A percentile compares a stretch with the other conserved stretches of the same genome.
Evolutionary conservation across 2,329 filamentous ascomycete species (phyloP).

Genomic region (Claviceps sp.): DNA sequence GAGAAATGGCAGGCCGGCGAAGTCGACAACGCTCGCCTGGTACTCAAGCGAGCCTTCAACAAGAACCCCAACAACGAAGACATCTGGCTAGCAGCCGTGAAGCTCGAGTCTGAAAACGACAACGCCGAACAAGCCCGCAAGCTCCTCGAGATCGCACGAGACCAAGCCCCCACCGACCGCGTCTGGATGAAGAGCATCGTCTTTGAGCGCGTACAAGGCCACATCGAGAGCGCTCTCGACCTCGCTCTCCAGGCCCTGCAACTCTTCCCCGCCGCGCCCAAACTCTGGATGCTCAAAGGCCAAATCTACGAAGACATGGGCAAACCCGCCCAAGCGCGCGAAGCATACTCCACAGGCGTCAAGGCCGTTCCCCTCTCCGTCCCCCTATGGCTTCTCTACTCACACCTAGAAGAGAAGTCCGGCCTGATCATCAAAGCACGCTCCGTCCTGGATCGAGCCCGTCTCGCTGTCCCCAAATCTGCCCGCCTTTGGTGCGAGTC

Average conservation of each 20-base stretch:
- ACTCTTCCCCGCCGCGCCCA: slow-evolving; percentile 71
- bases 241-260: slow-evolving; percentile 78
- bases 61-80: slow-evolving; percentile 96
- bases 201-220: slow-evolving; percentile 76
- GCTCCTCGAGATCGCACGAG: slow-evolving; percentile 68
- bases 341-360: slow-evolving; percentile 80
- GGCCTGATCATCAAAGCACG: slow-evolving; percentile 84
- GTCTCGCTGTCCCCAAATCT: slow-evolving; percentile 75
- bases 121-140: slow-evolving; percentile 71
- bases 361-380: slow-evolving; percentile 76
- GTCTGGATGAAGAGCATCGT: slow-evolving; percentile 96
- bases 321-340: slow-evolving; percentile 71
- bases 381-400: slow-evolving; percentile 79
- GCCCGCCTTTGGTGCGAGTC: slow-evolving; percentile 83
- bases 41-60: slow-evolving; percentile 81
- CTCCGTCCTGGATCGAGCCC: slow-evolving; percentile 81
- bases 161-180: slow-evolving; percentile 84
- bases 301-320: slow-evolving; percentile 85
- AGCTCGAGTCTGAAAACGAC: slow-evolving; percentile 83
- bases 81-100: slow-evolving; percentile 93
- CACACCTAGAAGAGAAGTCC: slow-evolving; percentile 72
- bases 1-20: slow-evolving; percentile 88
- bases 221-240: slow-evolving; percentile 69
- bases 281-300: slow-evolving; percentile 98
- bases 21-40: slow-evolving; percentile 71